Conservation (phyloP, 768 basidiomycete genomes). For the Coprinopsis cinerea region DNA sequence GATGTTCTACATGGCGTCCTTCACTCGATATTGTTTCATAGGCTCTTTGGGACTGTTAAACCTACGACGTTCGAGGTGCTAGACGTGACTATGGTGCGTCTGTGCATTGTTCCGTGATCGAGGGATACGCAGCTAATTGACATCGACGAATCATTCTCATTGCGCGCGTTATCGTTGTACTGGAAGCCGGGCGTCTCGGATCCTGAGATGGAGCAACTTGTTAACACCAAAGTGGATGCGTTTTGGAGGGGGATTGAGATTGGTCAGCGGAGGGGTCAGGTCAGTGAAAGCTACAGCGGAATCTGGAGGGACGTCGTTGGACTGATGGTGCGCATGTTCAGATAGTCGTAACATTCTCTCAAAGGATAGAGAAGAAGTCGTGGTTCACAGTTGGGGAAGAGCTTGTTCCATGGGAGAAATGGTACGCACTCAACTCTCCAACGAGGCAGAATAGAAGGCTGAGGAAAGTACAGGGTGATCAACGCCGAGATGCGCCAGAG, state of each 20-base stretch:
- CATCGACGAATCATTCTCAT: not conserved
- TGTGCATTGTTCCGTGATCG: not conserved
- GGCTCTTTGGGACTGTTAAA: conserved; percentile 74
- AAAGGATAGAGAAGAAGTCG: conserved; percentile 69
- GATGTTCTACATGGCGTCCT: conserved; percentile 72
- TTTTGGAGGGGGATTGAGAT: conserved; percentile 78
- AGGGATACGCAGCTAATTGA: not conserved
- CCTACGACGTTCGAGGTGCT: conserved; percentile 74
- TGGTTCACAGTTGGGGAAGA: conserved; percentile 80
- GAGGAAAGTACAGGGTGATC: conserved; percentile 50
- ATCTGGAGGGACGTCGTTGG: not conserved
- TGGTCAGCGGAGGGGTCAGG: conserved; percentile 45
- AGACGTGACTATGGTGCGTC: conserved; percentile 78
- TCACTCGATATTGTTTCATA: conserved; percentile 81
- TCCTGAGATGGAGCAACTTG: conserved; percentile 60
- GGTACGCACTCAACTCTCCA: conserved; percentile 35
- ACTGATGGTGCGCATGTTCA: conserved; percentile 21
- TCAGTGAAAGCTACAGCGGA: conserved; percentile 21
- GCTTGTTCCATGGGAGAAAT: conserved; percentile 85
- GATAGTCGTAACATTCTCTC: conserved; percentile 73
- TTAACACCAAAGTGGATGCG: conserved; percentile 69
- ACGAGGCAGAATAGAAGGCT: not conserved
- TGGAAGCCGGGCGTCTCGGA: conserved; percentile 73
- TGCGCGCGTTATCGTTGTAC: not conserved
- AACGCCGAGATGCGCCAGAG: conserved; percentile 77